phyloP scores from a whole-genome alignment of 495 filamentous ascomycete species.

The Hyaloscypha hepaticicola region DNA sequence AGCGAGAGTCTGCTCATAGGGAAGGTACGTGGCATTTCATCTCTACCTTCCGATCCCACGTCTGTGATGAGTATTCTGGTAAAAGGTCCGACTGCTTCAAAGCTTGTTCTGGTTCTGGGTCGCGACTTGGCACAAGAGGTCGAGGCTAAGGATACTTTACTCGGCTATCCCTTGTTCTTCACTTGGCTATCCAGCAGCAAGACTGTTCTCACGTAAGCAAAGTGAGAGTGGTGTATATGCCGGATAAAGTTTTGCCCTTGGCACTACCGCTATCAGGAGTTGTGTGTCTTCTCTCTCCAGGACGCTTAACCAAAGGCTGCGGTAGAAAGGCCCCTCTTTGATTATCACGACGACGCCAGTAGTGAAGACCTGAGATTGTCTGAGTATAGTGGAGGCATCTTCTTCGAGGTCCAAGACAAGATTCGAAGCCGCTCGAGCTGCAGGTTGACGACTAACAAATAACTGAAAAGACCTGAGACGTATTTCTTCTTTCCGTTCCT shows the following conservation, averaged over 20 bases:
- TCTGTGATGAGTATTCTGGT: slow-evolving; percentile 60
- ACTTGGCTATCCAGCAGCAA: slow-evolving; percentile 27
- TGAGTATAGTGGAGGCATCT: slow-evolving; percentile 16
- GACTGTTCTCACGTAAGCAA: slow-evolving; percentile 29
- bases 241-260: slow-evolving; percentile 32
- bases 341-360: background rate
- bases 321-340: slow-evolving; percentile 34
- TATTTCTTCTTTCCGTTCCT: background rate
- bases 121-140: slow-evolving; percentile 17
- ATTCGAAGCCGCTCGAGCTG: slow-evolving; percentile 40
- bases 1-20: background rate
- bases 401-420: background rate
- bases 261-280: slow-evolving; percentile 42
- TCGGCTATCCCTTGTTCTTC: background rate
- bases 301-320: slow-evolving; percentile 48
- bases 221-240: slow-evolving; percentile 34
- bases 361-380: background rate
- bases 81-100: slow-evolving; percentile 60
- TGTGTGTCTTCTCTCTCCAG: slow-evolving; percentile 35
- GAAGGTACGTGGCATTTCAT: slow-evolving; percentile 9
- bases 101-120: slow-evolving; percentile 41
- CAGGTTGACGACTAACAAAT: slow-evolving; percentile 43
- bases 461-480: slow-evolving; percentile 60
- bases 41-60: slow-evolving; percentile 20
- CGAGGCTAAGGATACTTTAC: slow-evolving; percentile 33